Conservation (phyloP, 495 filamentous ascomycete genomes). For the Corynascus novoguineensis region DNA sequence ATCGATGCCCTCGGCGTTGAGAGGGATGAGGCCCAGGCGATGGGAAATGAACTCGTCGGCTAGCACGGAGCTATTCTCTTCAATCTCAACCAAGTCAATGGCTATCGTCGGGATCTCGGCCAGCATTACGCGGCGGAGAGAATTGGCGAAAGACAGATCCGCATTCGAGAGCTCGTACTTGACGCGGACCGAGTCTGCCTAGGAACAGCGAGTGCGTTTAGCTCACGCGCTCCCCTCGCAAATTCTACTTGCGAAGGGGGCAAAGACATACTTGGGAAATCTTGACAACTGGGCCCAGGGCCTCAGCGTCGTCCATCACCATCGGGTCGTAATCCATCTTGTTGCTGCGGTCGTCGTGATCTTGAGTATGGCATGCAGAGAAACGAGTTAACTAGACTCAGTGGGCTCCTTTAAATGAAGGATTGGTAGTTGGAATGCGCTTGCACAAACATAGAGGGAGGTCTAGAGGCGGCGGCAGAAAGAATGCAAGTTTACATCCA, state of each 20-base stretch:
- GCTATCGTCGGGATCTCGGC: constrained; percentile 93
- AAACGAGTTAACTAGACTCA: no score
- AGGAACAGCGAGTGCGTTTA: constrained; percentile 9
- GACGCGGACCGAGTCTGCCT: constrained; percentile 66
- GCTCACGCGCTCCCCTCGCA: constrained; percentile 1
- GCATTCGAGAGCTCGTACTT: constrained; percentile 77
- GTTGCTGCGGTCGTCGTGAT: background rate
- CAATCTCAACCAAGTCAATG: constrained; percentile 89
- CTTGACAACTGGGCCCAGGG: constrained; percentile 61
- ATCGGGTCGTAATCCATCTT: constrained; percentile 63
- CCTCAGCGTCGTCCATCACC: constrained; percentile 57
- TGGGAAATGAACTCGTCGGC: constrained; percentile 95
- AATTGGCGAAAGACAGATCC: constrained; percentile 88
- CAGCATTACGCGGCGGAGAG: constrained; percentile 84
- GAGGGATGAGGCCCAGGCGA: constrained; percentile 84
- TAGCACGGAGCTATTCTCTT: constrained; percentile 87
- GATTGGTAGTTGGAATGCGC: no score
- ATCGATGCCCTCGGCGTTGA: constrained; percentile 78
- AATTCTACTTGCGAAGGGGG: constrained; percentile 5
- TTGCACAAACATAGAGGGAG: no score
- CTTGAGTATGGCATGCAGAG: background rate
- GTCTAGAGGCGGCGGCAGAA: no score
- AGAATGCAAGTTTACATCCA: no score
- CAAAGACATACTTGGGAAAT: constrained; percentile 56
- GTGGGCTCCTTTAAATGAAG: no score